Base-by-base conservation (phyloP, 2,329 filamentous ascomycete genomes). In the Penicillium corylophilum region DNA sequence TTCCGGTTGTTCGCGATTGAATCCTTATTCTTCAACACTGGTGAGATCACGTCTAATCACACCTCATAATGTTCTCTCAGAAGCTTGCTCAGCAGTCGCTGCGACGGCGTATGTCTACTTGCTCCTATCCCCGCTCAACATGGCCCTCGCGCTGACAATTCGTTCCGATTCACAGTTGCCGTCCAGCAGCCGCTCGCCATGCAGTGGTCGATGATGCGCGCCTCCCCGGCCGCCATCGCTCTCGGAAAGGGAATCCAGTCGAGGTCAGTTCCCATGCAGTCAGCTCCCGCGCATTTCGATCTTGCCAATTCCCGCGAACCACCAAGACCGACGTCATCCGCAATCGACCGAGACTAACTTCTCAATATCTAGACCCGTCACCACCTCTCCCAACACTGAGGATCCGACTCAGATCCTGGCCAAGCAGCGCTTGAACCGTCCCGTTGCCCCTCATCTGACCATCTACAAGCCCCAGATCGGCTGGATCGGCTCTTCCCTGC, bases 401-500 rank as follows among this genome's bases (percentile, higher is more conserved):
- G 71, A 74, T 48, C 67, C 69, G 12, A 68, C 54, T 53, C 65
- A 71, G 61, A 83, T 95, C 74, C 89, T 96, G 69, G 86, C 82
- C 66, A 78, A 84, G 68, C 92, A 96, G 79, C 92, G 92, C 66
- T 81, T 87, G 50, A 75, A 81, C 67, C 92, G 92, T 46, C 92
- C 92, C 69, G 81, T 96, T 64, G 82, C 90, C 41, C 92, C 92
- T 49, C 91, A 96, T 71, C 83, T 96, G 57, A 72, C 77, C 67
- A 92, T 95, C 82, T 96, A 96, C 85, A 82, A 84, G 72, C 83
- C 87, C 54, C 85, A 90, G 74, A 88, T 96, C 76, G 94, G 90
- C 64, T 96, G 86, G 87, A 86, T 89, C 73, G 80, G 81, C 62
- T 86, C 85, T 63, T 84, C 79, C 51, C 81, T 89, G 75, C 89